phyloP scores from a whole-genome alignment of 306 rosid genomes.

The Begonia peltatifolia region DNA sequence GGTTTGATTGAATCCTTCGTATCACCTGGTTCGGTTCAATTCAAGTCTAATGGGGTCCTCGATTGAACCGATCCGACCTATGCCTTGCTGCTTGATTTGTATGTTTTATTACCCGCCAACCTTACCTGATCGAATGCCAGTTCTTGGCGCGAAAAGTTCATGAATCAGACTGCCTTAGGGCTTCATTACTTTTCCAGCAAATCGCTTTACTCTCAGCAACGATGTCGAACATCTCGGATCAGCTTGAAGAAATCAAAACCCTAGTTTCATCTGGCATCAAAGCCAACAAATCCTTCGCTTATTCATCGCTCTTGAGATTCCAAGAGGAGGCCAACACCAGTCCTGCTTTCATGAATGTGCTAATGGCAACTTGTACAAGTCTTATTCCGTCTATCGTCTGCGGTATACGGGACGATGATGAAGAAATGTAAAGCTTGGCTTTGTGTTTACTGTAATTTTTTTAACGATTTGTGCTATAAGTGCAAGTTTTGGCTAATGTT shows the following conservation, averaged over 20 bases:
- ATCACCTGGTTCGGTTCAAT: no score
- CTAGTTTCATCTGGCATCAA: slow-evolving; percentile 27
- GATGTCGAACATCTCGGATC: slow-evolving; percentile 33
- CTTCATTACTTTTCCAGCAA: no score
- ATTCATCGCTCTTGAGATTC: slow-evolving; percentile 46
- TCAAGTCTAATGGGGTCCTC: no score
- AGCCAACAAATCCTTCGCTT: slow-evolving; percentile 36
- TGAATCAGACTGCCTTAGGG: no score
- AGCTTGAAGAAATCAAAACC: slow-evolving; percentile 27
- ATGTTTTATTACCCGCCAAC: no score
- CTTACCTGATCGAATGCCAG: no score
- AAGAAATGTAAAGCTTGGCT: slow-evolving; percentile 38
- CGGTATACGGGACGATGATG: slow-evolving; percentile 41
- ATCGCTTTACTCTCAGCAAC: slow-evolving; percentile 5
- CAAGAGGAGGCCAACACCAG: slow-evolving; percentile 35
- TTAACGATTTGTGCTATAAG: neutral
- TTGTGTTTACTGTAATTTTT: no score
- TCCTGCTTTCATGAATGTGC: slow-evolving; percentile 31
- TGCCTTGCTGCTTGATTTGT: no score
- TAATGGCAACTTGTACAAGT: slow-evolving; percentile 22
- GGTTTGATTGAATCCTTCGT: no score
- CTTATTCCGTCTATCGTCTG: slow-evolving; percentile 20
- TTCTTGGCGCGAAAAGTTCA: no score
- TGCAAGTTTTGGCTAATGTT: neutral
- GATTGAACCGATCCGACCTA: no score